These are phyloP conservation scores for Suillus ampliporus DNA, from an alignment of 768 basidiomycete species.

Conservation along the genomic window DNA sequence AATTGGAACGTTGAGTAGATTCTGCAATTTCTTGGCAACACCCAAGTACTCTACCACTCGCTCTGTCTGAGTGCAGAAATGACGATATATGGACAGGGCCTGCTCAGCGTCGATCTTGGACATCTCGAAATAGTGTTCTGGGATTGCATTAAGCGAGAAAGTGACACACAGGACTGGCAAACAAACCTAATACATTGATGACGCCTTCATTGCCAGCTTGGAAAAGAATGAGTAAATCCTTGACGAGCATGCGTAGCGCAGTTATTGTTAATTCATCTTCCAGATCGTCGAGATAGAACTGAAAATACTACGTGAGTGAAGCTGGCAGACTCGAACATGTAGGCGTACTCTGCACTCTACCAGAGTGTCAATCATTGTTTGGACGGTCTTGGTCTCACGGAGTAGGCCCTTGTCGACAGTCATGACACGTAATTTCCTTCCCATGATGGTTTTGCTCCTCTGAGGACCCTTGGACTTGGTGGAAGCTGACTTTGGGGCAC, in stretches of 20 bases:
- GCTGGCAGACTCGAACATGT: slow-evolving; percentile 5
- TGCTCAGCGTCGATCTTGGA: slow-evolving; percentile 88
- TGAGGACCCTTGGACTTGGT: slow-evolving; percentile 45
- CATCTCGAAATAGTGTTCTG: slow-evolving; percentile 99
- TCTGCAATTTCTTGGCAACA: slow-evolving; percentile 91
- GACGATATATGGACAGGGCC: slow-evolving; percentile 86
- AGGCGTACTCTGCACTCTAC: slow-evolving; percentile 83
- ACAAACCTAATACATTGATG: slow-evolving; percentile 75
- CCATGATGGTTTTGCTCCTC: slow-evolving; percentile 79
- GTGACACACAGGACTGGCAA: slow-evolving; percentile 32
- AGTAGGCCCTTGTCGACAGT: slow-evolving; percentile 95
- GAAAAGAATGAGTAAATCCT: slow-evolving; percentile 93
- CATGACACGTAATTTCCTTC: slow-evolving; percentile 86
- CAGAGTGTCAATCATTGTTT: slow-evolving; percentile 86
- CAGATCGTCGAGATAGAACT: slow-evolving; percentile 95
- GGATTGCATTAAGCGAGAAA: slow-evolving; percentile 18
- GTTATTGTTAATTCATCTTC: slow-evolving; percentile 91
- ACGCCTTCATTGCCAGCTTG: slow-evolving; percentile 97
- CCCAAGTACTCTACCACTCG: slow-evolving; percentile 90
- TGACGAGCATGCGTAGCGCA: slow-evolving; percentile 92
- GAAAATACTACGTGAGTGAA: slow-evolving; percentile 6
- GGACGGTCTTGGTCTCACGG: slow-evolving; percentile 90
- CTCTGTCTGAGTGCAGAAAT: slow-evolving; percentile 94
- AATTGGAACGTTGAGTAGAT: slow-evolving; percentile 90
- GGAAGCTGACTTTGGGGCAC: slow-evolving; percentile 38